phyloP scores from a whole-genome alignment of 495 filamentous ascomycete species.

The Aspergillus carlsbadensis region DNA sequence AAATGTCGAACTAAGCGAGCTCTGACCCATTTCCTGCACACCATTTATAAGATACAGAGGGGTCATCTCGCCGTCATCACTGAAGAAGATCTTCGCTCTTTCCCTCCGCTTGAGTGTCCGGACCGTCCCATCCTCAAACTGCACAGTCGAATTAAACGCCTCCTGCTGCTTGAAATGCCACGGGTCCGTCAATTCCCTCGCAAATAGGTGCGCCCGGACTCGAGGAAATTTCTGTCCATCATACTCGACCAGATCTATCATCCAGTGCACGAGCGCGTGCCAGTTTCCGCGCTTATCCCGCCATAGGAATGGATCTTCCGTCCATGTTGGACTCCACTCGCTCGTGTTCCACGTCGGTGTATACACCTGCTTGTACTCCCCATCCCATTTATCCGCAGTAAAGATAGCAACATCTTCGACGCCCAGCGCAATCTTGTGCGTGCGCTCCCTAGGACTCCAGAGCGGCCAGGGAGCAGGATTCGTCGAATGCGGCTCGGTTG shows the following conservation, averaged over 20 bases:
- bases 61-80: conserved; percentile 37
- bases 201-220: conserved; percentile 36
- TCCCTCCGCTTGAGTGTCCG: conserved; percentile 34
- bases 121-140: conserved; percentile 32
- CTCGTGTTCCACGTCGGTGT: conserved; percentile 10
- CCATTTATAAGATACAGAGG: conserved; percentile 38
- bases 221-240: conserved; percentile 29
- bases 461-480: conserved; percentile 17
- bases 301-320: conserved; percentile 44
- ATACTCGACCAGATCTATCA: conserved; percentile 31
- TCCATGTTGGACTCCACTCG: conserved; percentile 11
- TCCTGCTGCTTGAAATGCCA: conserved; percentile 38
- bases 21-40: conserved; percentile 27
- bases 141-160: conserved; percentile 36
- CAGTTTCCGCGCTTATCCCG: conserved; percentile 40
- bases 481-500: conserved; percentile 5
- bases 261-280: conserved; percentile 37
- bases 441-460: conserved; percentile 6
- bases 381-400: conserved; percentile 9
- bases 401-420: conserved; percentile 11
- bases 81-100: conserved; percentile 40
- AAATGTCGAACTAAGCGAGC: conserved; percentile 25
- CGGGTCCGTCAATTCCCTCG: conserved; percentile 32
- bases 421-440: background rate
- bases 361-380: conserved; percentile 18